Base-by-base conservation (phyloP, 2,329 filamentous ascomycete genomes). In the Rhynchosporium secalis region DNA sequence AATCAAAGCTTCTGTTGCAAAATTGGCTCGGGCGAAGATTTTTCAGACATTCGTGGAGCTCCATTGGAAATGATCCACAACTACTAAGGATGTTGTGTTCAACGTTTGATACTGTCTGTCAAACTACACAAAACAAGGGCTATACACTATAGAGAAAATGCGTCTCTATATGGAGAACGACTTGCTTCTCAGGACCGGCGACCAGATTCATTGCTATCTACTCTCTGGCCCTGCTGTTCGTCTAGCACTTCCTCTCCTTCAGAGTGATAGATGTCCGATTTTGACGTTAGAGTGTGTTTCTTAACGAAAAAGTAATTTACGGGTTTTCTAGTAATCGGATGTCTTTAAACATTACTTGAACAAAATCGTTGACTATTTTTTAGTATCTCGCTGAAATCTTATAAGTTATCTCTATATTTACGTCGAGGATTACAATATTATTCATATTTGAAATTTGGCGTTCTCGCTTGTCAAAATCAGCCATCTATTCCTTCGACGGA, bases 171-270 rank as follows among this genome's bases (percentile, higher is more conserved):
- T 84, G 20, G 83, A 86, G 71, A 77, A 78, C 0, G 79, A 84
- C 64, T 86, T 85, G 66, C 65, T 85, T 15, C 73, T 80, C 52
- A 81, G 79, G 71, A 78, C 79, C 28, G 76, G 77, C 10, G 78
- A 78, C 40, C 81, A 83, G 71, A 80, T 81, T 71, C 80, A 80
- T 66, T 81, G 80, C 70, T 86, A 83, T 70, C 71, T 86, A 36
- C 72, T 86, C 9, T 78, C 78, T 0, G 78, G 79, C 3, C 77
- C 82, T 10, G 75, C 78, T 33, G 75, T 85, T 46, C 80, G 83
- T 5, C 72, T 86, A 2, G 82, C 84, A 76, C 20, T 20, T 20
- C 20, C 20, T 20, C 20, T 1, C 20, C 20, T 1, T 20, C 20
- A 20, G 20, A 20, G 20, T 20, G 20, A 20, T 20, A 20, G 20